A percentile compares a stretch with the other conserved stretches of the same genome.
These are phyloP conservation scores for Trypanosoma platydactyli DNA, from an alignment of 208 protist species.

Conservation along the genomic window DNA sequence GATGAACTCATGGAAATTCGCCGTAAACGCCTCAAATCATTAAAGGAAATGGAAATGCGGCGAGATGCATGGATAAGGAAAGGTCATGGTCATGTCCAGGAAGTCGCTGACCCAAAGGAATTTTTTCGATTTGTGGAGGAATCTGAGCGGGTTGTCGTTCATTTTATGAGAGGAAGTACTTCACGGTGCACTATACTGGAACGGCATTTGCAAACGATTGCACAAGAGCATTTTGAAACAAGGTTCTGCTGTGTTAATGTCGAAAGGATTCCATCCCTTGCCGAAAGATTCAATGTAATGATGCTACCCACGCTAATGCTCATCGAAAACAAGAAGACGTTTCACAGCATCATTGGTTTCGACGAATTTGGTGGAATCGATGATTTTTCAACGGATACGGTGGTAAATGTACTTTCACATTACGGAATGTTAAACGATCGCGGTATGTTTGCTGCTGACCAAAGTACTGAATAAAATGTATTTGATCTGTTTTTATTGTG, in stretches of 20 bases:
- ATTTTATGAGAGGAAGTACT: constrained; percentile 90
- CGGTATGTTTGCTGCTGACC: constrained; percentile 89
- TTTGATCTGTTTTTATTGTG: constrained; percentile 19
- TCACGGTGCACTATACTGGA: constrained; percentile 86
- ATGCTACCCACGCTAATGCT: constrained; percentile 93
- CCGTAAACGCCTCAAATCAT: constrained; percentile 59
- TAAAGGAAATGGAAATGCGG: constrained; percentile 78
- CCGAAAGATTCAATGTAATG: constrained; percentile 88
- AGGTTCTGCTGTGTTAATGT: constrained; percentile 89
- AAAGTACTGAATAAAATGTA: constrained; percentile 55
- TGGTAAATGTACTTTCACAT: constrained; percentile 61
- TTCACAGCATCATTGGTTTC: constrained; percentile 94
- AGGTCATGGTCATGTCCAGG: constrained; percentile 82
- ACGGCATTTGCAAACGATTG: constrained; percentile 76
- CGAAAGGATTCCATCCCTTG: constrained; percentile 82
- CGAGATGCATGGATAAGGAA: constrained; percentile 76
- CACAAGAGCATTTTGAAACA: constrained; percentile 84
- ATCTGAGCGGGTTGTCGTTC: constrained; percentile 86
- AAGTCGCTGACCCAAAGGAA: constrained; percentile 72
- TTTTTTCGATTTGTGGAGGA: constrained; percentile 82
- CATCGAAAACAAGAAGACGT: constrained; percentile 86
- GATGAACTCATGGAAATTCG: constrained; percentile 81
- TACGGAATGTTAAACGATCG: constrained; percentile 90
- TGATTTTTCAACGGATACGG: constrained; percentile 81
- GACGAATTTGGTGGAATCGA: constrained; percentile 91